Base-by-base conservation (phyloP, 768 basidiomycete genomes). In the Fistulinella prunicolor region DNA sequence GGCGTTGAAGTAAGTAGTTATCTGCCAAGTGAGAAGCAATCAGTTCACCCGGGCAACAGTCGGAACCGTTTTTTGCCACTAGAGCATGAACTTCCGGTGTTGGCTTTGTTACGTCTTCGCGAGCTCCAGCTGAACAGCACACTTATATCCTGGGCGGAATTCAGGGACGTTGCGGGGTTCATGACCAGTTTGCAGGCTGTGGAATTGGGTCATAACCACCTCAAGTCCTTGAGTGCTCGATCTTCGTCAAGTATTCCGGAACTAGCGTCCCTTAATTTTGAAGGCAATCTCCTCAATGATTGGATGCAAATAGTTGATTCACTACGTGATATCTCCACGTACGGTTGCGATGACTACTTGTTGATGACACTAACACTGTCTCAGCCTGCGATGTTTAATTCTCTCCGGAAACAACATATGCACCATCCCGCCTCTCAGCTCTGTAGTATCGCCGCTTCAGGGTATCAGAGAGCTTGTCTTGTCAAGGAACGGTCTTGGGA, bases 81-180 rank as follows among this genome's bases (percentile, higher is more conserved):
- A 9, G 49, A 59, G n/a, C 56, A 70, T 40, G 42, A 57, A 36
- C 49, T 58, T 32, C 65, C 77, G 50, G 44, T 56, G 21, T 45
- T 63, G 16, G 74, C 80, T 8, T 88, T 87, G 67, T 48, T 61
- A 9, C 62, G 61, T 22, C 57, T 93, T 37, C 70, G 65, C 32
- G 86, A 91, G 55, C 65, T 94, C 32, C 84, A 89, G 49, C 68
- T 95, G 28, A 93, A 86, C 61, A 76, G 68, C 35, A 91, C 89
- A 3, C 72, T 86, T 43, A 77, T 83, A 44, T 73, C 77, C 35
- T 95, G 92, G 89, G 60, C 65, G 41, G 83, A 88, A 54, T 80
- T 89, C 63, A 66, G 73, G 52, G 50, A 55, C n/a, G 64, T 82
- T 40, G 74, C 73, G 24, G 56, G 62, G 10, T 64, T 68, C 51